Percentiles rank a stretch among this genome's conserved stretches.
These are phyloP conservation scores for Amanita phalloides DNA, from an alignment of 768 basidiomycete genomes.

Conservation along the genomic window DNA sequence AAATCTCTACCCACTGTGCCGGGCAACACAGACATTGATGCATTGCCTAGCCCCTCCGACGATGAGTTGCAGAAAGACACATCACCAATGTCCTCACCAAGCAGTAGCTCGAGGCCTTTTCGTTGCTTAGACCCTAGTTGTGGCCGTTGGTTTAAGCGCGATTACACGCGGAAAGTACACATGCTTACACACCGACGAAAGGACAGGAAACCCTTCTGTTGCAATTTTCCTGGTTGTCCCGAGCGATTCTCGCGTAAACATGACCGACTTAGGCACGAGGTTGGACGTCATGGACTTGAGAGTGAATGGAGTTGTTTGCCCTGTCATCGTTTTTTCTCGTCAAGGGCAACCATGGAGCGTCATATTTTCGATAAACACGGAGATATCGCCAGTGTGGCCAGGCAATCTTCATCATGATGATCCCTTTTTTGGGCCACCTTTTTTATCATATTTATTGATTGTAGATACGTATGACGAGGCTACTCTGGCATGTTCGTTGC, in stretches of 20 bases:
- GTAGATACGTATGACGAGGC: not conserved
- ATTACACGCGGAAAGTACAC: conserved; percentile 7
- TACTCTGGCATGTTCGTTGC: no score
- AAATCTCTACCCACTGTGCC: not conserved
- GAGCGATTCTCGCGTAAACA: conserved; percentile 7
- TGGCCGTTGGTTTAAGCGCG: conserved; percentile 8
- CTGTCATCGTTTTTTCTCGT: conserved; percentile 6
- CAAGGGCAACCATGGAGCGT: conserved; percentile 6
- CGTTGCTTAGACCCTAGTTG: conserved; percentile 6
- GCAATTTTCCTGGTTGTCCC: conserved; percentile 4
- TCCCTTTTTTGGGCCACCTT: not conserved
- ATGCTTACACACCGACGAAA: conserved; percentile 7
- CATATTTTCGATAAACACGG: conserved; percentile 8
- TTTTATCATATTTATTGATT: not conserved
- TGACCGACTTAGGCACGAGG: conserved; percentile 6
- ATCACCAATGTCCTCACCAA: not conserved
- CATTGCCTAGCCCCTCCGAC: not conserved
- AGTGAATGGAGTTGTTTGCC: conserved; percentile 8
- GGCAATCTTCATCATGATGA: not conserved
- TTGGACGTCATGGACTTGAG: conserved; percentile 5
- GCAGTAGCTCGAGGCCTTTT: not conserved
- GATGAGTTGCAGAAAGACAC: not conserved
- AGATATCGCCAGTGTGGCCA: not conserved
- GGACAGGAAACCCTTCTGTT: conserved; percentile 5
- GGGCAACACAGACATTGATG: not conserved